phyloP scores from a whole-genome alignment of 441 rosid genomes.

The Gossypium gossypioides region DNA sequence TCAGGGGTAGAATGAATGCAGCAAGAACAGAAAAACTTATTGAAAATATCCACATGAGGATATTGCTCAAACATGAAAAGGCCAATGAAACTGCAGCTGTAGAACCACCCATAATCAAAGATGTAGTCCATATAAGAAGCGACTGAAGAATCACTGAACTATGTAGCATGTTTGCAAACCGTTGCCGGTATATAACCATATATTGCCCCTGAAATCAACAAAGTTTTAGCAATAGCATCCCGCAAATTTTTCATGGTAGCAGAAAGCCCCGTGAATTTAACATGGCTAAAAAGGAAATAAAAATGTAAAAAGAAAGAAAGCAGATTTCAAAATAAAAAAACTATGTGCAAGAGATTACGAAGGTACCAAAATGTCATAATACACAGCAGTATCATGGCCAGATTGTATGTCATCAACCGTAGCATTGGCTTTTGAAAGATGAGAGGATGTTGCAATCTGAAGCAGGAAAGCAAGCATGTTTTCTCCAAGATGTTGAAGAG shows the following conservation, averaged over 20 bases:
- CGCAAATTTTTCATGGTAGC: slow-evolving; percentile 8
- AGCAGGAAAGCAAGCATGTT: slow-evolving; percentile 87
- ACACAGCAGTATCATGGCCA: slow-evolving; percentile 37
- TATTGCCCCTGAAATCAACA: slow-evolving; percentile 61
- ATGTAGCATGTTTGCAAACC: slow-evolving; percentile 66
- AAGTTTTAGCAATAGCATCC: slow-evolving; percentile 16
- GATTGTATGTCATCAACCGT: slow-evolving; percentile 28
- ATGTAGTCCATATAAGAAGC: slow-evolving; percentile 67
- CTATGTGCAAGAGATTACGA: slow-evolving; percentile 15
- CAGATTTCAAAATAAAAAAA: slow-evolving; percentile 3
- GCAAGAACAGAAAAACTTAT: slow-evolving; percentile 52
- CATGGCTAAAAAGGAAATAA: neutral
- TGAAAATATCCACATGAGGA: slow-evolving; percentile 67
- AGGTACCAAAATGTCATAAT: slow-evolving; percentile 76
- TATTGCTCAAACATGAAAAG: slow-evolving; percentile 56
- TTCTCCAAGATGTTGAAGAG: slow-evolving; percentile 96
- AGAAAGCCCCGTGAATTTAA: neutral
- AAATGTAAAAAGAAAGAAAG: neutral
- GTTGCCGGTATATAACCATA: slow-evolving; percentile 64
- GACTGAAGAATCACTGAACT: slow-evolving; percentile 82
- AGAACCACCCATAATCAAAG: slow-evolving; percentile 83
- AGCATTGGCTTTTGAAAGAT: slow-evolving; percentile 36
- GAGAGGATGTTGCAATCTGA: slow-evolving; percentile 52
- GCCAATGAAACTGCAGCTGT: slow-evolving; percentile 55
- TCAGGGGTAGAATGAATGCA: slow-evolving; percentile 63